Conservation (phyloP, 2,329 filamentous ascomycete genomes). For the Fusarium penzigii region DNA sequence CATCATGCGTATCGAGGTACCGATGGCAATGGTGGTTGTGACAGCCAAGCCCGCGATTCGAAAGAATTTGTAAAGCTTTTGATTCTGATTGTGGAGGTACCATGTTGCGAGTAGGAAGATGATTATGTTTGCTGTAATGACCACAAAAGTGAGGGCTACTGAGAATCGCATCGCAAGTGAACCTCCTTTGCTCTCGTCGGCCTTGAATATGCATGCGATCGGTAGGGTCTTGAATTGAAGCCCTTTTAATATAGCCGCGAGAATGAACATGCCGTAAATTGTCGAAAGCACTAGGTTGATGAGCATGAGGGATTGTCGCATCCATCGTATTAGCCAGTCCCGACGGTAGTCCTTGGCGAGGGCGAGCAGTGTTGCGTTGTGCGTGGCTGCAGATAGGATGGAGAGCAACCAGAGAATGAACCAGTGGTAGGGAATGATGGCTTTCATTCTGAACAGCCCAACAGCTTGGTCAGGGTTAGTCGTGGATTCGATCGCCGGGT, state of each 20-base stretch:
- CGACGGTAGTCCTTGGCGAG: constrained; percentile 66
- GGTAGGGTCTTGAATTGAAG: constrained; percentile 55
- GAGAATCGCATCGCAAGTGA: constrained; percentile 47
- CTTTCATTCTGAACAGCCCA: constrained; percentile 59
- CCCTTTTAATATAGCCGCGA: constrained; percentile 54
- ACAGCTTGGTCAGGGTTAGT: constrained; percentile 36
- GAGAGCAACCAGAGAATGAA: constrained; percentile 71
- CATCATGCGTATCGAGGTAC: constrained; percentile 58
- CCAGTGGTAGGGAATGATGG: constrained; percentile 67
- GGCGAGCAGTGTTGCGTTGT: constrained; percentile 65
- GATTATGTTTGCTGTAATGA: constrained; percentile 59
- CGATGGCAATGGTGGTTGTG: constrained; percentile 59
- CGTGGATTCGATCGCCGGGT: not conserved
- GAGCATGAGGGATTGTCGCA: constrained; percentile 67
- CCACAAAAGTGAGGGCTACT: constrained; percentile 60
- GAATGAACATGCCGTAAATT: constrained; percentile 56
- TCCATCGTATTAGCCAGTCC: constrained; percentile 67
- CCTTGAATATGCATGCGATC: constrained; percentile 63
- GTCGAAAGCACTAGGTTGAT: constrained; percentile 62
- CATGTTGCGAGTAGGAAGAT: constrained; percentile 63
- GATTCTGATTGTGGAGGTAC: constrained; percentile 61
- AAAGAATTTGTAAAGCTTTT: constrained; percentile 55
- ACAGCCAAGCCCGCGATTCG: constrained; percentile 55
- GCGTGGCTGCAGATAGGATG: constrained; percentile 63
- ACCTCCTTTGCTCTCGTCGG: constrained; percentile 38